These are phyloP conservation scores for Penicillium concentricum DNA, from an alignment of 2,329 filamentous ascomycete species.

Conservation along the genomic window DNA sequence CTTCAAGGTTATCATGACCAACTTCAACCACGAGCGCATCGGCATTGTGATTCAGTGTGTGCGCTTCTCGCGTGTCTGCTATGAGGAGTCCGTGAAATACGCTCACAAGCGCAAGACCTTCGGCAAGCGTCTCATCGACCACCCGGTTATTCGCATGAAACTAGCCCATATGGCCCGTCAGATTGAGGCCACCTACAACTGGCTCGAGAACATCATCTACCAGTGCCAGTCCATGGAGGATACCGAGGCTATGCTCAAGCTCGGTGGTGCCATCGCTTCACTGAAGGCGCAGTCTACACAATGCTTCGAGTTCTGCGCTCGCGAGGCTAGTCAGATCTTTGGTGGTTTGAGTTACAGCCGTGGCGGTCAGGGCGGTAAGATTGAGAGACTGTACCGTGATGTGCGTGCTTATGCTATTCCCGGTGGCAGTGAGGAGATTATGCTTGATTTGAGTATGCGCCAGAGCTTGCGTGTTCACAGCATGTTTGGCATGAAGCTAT, in stretches of 20 bases:
- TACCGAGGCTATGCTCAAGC: slow-evolving; percentile 90
- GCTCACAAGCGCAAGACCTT: slow-evolving; percentile 96
- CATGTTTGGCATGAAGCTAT: slow-evolving; percentile 89
- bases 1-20: slow-evolving; percentile 97
- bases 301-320: slow-evolving; percentile 96
- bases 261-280: slow-evolving; percentile 88
- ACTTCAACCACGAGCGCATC: slow-evolving; percentile 99
- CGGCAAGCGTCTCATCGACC: slow-evolving; percentile 92
- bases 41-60: slow-evolving; percentile 97
- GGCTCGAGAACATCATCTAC: slow-evolving; percentile 93
- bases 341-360: slow-evolving; percentile 89
- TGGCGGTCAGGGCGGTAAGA: slow-evolving; percentile 91
- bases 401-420: slow-evolving; percentile 96
- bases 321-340: slow-evolving; percentile 96
- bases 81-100: slow-evolving; percentile 94
- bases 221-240: slow-evolving; percentile 93
- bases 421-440: slow-evolving; percentile 95
- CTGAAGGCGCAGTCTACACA: slow-evolving; percentile 92
- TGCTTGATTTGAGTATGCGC: slow-evolving; percentile 93
- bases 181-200: slow-evolving; percentile 94
- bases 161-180: slow-evolving; percentile 97
- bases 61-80: slow-evolving; percentile 94
- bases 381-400: slow-evolving; percentile 91
- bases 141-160: slow-evolving; percentile 96
- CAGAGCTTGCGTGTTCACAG: slow-evolving; percentile 87